These are phyloP conservation scores for Skeletonema costatum DNA, from an alignment of 108 stramenopile species.

Conservation along the genomic window DNA sequence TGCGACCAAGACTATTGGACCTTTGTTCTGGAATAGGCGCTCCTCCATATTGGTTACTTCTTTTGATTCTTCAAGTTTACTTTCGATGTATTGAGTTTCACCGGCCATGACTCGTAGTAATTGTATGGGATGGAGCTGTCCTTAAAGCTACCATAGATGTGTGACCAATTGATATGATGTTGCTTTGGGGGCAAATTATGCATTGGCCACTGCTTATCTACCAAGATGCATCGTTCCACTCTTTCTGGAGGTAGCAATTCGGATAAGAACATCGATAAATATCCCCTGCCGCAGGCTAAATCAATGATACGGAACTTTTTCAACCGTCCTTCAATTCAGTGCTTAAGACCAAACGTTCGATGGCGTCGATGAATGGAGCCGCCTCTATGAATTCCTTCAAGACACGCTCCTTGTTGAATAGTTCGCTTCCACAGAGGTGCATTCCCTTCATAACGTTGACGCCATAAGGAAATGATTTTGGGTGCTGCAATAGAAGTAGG, in stretches of 20 bases:
- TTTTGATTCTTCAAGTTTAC: slow-evolving; percentile 54
- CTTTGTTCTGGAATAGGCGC: slow-evolving; percentile 22
- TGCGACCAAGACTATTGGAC: slow-evolving; percentile 56
- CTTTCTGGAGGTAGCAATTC: slow-evolving; percentile 55
- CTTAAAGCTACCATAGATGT: slow-evolving; percentile 7
- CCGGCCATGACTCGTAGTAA: slow-evolving; percentile 68
- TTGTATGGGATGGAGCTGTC: slow-evolving; percentile 30
- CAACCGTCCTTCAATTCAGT: slow-evolving; percentile 9
- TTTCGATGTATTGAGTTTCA: slow-evolving; percentile 58
- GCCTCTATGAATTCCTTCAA: slow-evolving; percentile 72
- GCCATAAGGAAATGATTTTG: slow-evolving; percentile 41
- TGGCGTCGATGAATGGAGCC: slow-evolving; percentile 56
- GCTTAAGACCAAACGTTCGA: slow-evolving; percentile 25
- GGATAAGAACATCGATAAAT: slow-evolving; percentile 58
- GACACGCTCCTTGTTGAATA: slow-evolving; percentile 58
- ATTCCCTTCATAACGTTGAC: slow-evolving; percentile 57
- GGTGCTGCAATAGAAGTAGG: not conserved
- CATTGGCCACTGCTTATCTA: slow-evolving; percentile 72
- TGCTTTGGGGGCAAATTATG: slow-evolving; percentile 30
- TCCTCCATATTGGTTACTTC: slow-evolving; percentile 31
- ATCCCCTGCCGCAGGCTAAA: slow-evolving; percentile 65
- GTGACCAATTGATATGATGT: slow-evolving; percentile 62
- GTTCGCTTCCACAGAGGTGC: slow-evolving; percentile 51
- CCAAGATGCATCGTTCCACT: slow-evolving; percentile 51
- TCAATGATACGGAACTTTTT: slow-evolving; percentile 54